phyloP scores from a whole-genome alignment of 2,329 filamentous ascomycete genomes.

The Fusarium pseudocircinatum region DNA sequence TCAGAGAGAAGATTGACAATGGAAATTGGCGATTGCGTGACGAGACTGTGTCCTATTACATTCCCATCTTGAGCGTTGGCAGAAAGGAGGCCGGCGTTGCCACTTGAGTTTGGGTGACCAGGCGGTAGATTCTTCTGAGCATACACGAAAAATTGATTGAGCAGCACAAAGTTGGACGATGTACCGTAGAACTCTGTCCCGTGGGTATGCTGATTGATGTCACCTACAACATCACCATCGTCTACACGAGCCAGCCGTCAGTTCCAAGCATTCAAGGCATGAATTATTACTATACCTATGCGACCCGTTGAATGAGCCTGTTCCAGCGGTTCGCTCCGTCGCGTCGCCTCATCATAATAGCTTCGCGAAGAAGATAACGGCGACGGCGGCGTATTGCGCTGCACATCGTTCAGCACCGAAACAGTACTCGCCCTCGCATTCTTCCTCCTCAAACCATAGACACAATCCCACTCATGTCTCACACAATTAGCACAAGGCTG shows the following conservation, averaged over 20 bases:
- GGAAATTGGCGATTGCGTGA: not conserved
- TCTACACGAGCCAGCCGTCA: not conserved
- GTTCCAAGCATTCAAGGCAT: not conserved
- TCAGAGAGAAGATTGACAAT: not conserved
- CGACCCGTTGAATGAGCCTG: not conserved
- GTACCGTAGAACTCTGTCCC: constrained; percentile 4
- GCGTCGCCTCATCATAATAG: not conserved
- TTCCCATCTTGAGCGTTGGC: not conserved
- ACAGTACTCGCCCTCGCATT: not conserved
- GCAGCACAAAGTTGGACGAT: not conserved
- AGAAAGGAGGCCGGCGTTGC: not conserved
- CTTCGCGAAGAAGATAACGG: not conserved
- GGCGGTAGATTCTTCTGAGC: not conserved
- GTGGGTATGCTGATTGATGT: constrained; percentile 4
- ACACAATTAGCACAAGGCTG: constrained; percentile 3
- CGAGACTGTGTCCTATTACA: not conserved
- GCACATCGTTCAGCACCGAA: not conserved
- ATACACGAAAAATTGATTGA: constrained; percentile 5
- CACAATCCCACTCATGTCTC: not conserved
- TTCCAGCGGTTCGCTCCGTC: not conserved
- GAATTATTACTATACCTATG: not conserved
- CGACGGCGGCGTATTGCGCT: not conserved
- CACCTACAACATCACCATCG: not conserved
- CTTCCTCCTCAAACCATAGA: not conserved
- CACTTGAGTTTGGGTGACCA: not conserved